Conservation (phyloP, 345 rosid genomes). For the Populus alba region DNA sequence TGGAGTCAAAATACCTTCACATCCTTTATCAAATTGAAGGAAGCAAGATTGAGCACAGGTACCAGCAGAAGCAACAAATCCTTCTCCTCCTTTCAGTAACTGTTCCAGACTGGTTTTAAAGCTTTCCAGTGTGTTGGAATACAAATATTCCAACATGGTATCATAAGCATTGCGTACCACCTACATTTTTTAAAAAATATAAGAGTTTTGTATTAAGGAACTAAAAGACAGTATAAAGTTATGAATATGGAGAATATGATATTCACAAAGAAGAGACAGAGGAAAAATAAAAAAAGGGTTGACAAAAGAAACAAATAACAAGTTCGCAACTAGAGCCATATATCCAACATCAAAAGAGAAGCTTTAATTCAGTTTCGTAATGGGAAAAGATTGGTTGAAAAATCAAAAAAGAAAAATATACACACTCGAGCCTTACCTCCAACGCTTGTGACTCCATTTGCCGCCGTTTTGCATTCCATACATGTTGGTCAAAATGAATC, state of each 20-base stretch:
- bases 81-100: constrained; percentile 51
- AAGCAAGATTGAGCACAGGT: constrained; percentile 43
- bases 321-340: background rate
- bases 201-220: background rate
- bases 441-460: constrained; percentile 59
- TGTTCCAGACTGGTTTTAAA: constrained; percentile 51
- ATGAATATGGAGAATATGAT: background rate
- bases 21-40: constrained; percentile 61
- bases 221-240: background rate
- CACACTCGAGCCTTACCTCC: constrained; percentile 42
- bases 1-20: constrained; percentile 41
- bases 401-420: background rate
- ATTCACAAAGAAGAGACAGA: background rate
- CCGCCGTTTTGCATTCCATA: constrained; percentile 54
- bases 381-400: background rate
- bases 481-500: constrained; percentile 69
- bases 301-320: background rate
- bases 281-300: too few species aligned
- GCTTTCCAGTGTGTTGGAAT: constrained; percentile 45
- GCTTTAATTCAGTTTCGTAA: background rate
- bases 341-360: background rate
- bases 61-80: constrained; percentile 63
- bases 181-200: constrained; percentile 22
- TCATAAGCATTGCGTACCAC: constrained; percentile 49
- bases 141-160: constrained; percentile 59